Evolutionary conservation across 2,329 filamentous ascomycete species (phyloP).

Genomic region (Ceratocystis cacaofunesta): DNA sequence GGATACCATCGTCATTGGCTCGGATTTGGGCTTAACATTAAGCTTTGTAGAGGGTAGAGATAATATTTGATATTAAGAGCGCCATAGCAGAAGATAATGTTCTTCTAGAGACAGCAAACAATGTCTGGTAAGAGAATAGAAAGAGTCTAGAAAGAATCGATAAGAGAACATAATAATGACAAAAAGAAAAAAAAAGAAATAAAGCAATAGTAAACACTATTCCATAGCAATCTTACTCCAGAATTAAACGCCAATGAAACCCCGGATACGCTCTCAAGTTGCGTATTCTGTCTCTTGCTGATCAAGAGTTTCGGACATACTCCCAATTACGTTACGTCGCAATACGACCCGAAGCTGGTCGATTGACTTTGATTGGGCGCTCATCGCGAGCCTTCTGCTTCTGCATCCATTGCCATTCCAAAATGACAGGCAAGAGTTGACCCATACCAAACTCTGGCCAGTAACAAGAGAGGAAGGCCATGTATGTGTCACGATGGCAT

Average conservation of each 20-base stretch:
- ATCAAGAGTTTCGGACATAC: not conserved
- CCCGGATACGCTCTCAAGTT: not conserved
- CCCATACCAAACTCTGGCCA: conserved; percentile 96
- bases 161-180: not conserved
- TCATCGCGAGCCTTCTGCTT: conserved; percentile 42
- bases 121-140: not conserved
- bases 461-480: conserved; percentile 80
- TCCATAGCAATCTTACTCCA: not conserved
- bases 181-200: not conserved
- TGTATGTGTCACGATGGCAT: conserved; percentile 79
- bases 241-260: conserved; percentile 1
- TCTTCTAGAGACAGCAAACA: not conserved
- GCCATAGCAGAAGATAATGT: too few species aligned
- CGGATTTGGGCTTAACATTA: not conserved
- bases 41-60: too few species aligned
- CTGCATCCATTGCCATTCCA: conserved; percentile 70
- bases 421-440: conserved; percentile 78
- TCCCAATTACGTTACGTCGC: conserved; percentile 3
- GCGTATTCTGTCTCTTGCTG: not conserved
- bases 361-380: conserved; percentile 26
- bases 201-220: not conserved
- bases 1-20: not conserved
- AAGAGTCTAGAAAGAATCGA: not conserved
- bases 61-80: too few species aligned
- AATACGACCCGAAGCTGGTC: conserved; percentile 17